Percentiles rank a stretch among this genome's conserved stretches.
phyloP scores from a whole-genome alignment of 192 early-diverging fungal species.

The Coemansia sp. region DNA sequence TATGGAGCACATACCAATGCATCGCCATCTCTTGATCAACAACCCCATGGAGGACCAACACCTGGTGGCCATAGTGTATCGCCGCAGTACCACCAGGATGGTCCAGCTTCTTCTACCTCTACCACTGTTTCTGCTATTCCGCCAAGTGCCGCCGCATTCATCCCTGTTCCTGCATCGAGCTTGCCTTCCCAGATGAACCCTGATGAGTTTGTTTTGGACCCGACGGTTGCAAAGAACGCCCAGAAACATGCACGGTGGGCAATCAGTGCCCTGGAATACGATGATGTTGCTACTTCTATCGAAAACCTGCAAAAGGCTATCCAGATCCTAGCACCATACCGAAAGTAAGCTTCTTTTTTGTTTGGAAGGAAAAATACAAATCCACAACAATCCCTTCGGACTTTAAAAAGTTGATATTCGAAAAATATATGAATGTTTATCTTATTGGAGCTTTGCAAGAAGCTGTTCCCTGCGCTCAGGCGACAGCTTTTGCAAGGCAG shows the following conservation, averaged over 20 bases:
- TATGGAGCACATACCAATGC: not conserved
- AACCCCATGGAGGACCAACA: not conserved
- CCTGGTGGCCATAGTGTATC: not conserved
- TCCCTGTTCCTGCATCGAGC: conserved; percentile 40
- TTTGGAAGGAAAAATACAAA: too few species aligned
- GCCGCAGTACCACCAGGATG: not conserved
- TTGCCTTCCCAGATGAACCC: conserved; percentile 6
- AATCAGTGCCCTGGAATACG: conserved; percentile 92
- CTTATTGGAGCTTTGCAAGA: conserved; percentile 29
- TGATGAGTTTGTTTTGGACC: conserved; percentile 47
- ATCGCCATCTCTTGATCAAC: not conserved
- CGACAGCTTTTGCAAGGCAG: conserved; percentile 38
- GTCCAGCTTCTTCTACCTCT: not conserved
- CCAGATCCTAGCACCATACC: conserved; percentile 34
- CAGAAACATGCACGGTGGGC: conserved; percentile 92
- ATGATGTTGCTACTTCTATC: conserved; percentile 88
- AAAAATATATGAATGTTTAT: not conserved
- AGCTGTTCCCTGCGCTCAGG: conserved; percentile 46
- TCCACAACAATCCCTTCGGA: not conserved
- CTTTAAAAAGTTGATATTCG: too few species aligned
- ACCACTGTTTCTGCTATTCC: not conserved
- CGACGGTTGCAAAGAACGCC: conserved; percentile 62
- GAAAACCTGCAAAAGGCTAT: conserved; percentile 74
- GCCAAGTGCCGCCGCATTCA: conserved; percentile 25
- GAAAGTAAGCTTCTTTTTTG: not conserved